Conservation (phyloP, 345 rosid species). For the Brassica cretica region DNA sequence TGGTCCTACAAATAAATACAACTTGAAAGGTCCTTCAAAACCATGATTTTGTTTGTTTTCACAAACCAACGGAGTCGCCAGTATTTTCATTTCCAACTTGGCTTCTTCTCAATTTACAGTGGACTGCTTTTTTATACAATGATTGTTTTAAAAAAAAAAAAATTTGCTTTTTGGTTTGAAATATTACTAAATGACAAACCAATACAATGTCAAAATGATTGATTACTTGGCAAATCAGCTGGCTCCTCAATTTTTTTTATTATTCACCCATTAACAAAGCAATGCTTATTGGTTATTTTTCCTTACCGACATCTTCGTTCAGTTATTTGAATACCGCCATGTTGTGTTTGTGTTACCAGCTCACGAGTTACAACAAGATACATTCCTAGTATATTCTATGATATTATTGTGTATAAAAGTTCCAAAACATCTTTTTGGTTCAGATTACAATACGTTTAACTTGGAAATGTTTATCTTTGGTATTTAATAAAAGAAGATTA, state of each 20-base stretch:
- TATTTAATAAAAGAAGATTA: neutral
- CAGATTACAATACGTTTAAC: neutral
- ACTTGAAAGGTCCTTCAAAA: neutral
- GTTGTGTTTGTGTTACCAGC: too few relatives aligned
- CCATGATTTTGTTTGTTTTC: conserved; percentile 1
- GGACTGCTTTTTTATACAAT: neutral
- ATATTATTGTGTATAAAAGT: too few relatives aligned
- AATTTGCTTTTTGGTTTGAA: neutral
- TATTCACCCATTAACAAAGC: conserved; percentile 2
- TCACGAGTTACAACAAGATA: too few relatives aligned
- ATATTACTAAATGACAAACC: neutral
- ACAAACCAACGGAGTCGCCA: conserved; percentile 13
- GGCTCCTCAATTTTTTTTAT: neutral
- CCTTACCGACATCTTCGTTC: neutral
- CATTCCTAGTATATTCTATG: too few relatives aligned
- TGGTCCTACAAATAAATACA: neutral
- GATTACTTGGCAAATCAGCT: conserved; percentile 2
- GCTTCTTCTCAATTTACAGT: neutral
- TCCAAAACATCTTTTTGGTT: neutral
- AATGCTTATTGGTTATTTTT: neutral
- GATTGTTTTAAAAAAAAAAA: neutral
- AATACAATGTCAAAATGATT: neutral
- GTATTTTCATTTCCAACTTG: conserved; percentile 5
- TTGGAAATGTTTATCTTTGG: neutral
- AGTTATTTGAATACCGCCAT: neutral